Conservation (phyloP, 2,329 filamentous ascomycete genomes). For the Pseudocercospora fijiensis region DNA sequence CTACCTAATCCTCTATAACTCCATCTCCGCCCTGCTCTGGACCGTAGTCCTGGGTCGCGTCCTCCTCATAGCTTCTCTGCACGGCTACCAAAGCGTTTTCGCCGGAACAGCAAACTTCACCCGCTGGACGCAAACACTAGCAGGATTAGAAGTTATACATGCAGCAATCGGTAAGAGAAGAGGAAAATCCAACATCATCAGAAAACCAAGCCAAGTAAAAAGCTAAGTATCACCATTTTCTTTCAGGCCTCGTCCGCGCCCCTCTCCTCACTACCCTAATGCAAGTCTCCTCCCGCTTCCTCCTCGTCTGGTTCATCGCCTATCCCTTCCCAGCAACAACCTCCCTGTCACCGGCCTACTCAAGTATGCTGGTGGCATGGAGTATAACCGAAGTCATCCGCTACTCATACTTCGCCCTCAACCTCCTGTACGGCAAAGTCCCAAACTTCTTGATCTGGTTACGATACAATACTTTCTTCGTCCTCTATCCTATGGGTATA, state of each 20-base stretch:
- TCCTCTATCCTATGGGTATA: conserved; percentile 92
- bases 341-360: conserved; percentile 60
- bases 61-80: conserved; percentile 50
- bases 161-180: conserved; percentile 66
- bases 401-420: conserved; percentile 85
- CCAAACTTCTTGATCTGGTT: conserved; percentile 72
- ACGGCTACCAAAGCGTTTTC: conserved; percentile 58
- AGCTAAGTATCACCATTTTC: conserved; percentile 18
- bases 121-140: conserved; percentile 79
- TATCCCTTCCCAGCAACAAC: conserved; percentile 69
- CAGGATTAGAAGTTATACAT: conserved; percentile 80
- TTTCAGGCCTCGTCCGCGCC: conserved; percentile 75
- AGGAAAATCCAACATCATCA: background rate
- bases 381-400: conserved; percentile 86
- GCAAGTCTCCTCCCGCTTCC: conserved; percentile 83
- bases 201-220: conserved; percentile 1
- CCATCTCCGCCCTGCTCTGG: conserved; percentile 75
- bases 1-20: conserved; percentile 87
- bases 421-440: conserved; percentile 57
- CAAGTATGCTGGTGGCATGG: conserved; percentile 83
- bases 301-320: conserved; percentile 85
- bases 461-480: conserved; percentile 85
- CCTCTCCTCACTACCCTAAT: conserved; percentile 81
- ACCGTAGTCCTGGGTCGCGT: conserved; percentile 70
- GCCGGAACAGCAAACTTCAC: conserved; percentile 64